Conservation (phyloP, 768 basidiomycete genomes). For the Leccinum subgranulosum region DNA sequence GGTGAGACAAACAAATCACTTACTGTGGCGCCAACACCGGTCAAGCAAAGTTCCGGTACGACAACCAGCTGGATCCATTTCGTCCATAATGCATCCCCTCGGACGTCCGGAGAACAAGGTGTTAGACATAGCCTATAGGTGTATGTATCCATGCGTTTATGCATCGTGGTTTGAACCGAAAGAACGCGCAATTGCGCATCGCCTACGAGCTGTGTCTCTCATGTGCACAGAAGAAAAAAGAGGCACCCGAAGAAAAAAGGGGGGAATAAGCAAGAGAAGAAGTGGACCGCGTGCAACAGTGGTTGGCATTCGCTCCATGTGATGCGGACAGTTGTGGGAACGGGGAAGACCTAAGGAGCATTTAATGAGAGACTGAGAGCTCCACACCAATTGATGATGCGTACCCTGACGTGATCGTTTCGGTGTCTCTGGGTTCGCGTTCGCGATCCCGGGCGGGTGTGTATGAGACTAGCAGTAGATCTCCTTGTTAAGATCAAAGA, state of each 20-base stretch:
- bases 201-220: conserved; percentile 6
- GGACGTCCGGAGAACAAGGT: conserved; percentile 17
- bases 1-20: background rate
- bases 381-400: background rate
- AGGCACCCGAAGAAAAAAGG: background rate
- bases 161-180: background rate
- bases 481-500: background rate
- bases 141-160: conserved; percentile 3
- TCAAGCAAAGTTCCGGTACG: background rate
- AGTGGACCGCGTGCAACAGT: conserved; percentile 10
- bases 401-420: conserved; percentile 1
- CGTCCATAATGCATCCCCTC: conserved; percentile 14
- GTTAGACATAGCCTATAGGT: conserved; percentile 2
- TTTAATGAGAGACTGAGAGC: background rate
- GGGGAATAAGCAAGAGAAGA: background rate
- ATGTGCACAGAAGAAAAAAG: background rate
- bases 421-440: conserved; percentile 3
- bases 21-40: background rate
- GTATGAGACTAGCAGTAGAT: background rate
- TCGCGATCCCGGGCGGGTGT: conserved; percentile 1
- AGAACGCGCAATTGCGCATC: background rate
- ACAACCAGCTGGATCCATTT: background rate
- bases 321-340: conserved; percentile 10
- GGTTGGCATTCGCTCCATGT: conserved; percentile 8
- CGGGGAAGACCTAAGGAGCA: conserved; percentile 8